phyloP scores from a whole-genome alignment of 176 grass and related monocot species.

The Cenchrus purpureus region DNA sequence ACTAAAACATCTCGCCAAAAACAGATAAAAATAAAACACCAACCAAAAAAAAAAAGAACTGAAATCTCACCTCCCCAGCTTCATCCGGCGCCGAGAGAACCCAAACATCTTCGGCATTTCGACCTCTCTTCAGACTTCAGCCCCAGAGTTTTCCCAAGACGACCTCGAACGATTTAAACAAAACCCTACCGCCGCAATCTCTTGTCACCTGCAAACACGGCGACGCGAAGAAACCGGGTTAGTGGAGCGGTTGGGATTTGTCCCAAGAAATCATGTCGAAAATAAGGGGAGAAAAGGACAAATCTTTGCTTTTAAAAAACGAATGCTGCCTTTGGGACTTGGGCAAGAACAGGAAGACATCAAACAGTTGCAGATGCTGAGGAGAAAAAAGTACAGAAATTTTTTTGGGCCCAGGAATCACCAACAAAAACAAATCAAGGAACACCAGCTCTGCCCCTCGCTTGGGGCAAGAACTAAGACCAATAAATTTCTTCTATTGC shows the following conservation, averaged over 20 bases:
- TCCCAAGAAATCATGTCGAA: constrained; percentile 26
- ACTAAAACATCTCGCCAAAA: background rate
- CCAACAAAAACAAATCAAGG: constrained; percentile 20
- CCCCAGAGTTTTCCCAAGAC: background rate
- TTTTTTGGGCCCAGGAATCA: constrained; percentile 7
- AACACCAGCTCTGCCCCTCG: background rate
- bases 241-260: constrained; percentile 42
- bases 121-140: background rate
- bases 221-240: constrained; percentile 1
- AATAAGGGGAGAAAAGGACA: constrained; percentile 18
- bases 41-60: background rate
- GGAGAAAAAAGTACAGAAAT: background rate
- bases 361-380: constrained; percentile 27
- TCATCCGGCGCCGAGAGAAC: constrained; percentile 86
- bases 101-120: constrained; percentile 98
- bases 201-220: constrained; percentile 45
- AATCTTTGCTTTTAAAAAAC: constrained; percentile 33
- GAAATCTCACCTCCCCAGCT: constrained; percentile 75
- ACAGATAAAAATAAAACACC: background rate
- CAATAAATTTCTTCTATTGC: background rate
- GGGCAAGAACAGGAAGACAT: constrained; percentile 52
- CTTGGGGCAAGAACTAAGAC: constrained; percentile 4
- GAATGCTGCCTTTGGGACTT: constrained; percentile 35
- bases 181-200: constrained; percentile 36
- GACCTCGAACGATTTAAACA: background rate